phyloP scores from a whole-genome alignment of 176 grass and related monocot genomes.

The Musa beccarii region DNA sequence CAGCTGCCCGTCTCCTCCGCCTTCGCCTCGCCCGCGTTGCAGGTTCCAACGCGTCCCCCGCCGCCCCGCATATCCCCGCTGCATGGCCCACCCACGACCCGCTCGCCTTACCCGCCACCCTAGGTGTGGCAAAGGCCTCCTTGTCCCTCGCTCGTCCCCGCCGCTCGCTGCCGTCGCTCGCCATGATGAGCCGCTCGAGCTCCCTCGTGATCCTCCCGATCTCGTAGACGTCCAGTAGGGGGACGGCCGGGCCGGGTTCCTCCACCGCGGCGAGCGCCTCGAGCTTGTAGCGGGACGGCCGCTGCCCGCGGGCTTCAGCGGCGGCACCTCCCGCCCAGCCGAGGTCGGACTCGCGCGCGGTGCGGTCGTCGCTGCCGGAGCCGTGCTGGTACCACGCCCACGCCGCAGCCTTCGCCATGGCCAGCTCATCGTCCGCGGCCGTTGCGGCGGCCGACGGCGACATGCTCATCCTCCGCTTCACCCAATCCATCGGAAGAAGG shows the following conservation, averaged over 20 bases:
- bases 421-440: neutral
- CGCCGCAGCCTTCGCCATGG: conserved; percentile 5
- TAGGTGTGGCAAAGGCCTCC: neutral
- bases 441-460: neutral
- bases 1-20: neutral
- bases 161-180: neutral
- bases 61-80: neutral
- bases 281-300: conserved; percentile 1
- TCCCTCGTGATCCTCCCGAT: conserved; percentile 66
- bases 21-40: neutral
- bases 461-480: neutral
- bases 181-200: conserved; percentile 43
- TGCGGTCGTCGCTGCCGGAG: neutral
- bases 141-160: neutral
- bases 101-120: neutral
- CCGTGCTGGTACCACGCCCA: conserved; percentile 12
- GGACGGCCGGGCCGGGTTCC: conserved; percentile 1
- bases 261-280: neutral
- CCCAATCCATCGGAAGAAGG: neutral
- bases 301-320: neutral
- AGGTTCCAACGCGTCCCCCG: neutral
- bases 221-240: conserved; percentile 59
- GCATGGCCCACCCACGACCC: neutral
- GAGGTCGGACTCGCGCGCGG: neutral
- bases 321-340: neutral